Base-by-base conservation (phyloP, 1,284 basidiomycete species). In the Phellopilus nigrolimitatus region DNA sequence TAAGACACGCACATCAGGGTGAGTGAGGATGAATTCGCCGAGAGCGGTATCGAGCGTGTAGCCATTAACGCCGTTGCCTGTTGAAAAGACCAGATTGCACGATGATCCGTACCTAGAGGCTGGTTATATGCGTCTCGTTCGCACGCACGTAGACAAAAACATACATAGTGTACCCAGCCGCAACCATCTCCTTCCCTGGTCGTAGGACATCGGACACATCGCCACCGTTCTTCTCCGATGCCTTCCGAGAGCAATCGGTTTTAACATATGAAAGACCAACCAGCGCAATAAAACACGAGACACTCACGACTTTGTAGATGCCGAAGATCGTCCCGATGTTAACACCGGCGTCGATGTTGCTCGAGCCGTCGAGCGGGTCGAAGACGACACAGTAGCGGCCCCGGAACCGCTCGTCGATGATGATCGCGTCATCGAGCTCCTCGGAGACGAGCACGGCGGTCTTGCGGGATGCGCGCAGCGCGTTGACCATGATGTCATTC, bases 301-400 rank as follows among this genome's bases (percentile, higher is more conserved):
- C 38, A 73, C 83, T 57, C 61, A 91, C 91, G 60, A 97, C 75
- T 64, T 84, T 82, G 76, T 99, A 99, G 62, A 99, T 88, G 54
- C 97, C 97, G 68, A 99, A 99, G 75, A 99, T 99, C 54, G 97
- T 99, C 39, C 97, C 97, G 65, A 99, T 97, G 73, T 99, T 99
- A 58, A 99, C 97, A 84, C 95, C 97, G 59, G 97, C 97, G 68
- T 99, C 97, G 71, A 99, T 99, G 75, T 99, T 99, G 72, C 90
- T 94, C 62, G 88, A 91, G 49, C 97, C 97, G 64, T 99, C 97
- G 50, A 99, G 82, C 36, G 97, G 97, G 71, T 99, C 97, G 63
- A 99, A 99, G 7, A 99, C 97, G 61, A 98, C 93, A 62, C 94
- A 97, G 74, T 94, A 95, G 66, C 81, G 87, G 56, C 94, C 94